Conservation (phyloP, 768 basidiomycete species). For the Nidularia pulvinata region DNA sequence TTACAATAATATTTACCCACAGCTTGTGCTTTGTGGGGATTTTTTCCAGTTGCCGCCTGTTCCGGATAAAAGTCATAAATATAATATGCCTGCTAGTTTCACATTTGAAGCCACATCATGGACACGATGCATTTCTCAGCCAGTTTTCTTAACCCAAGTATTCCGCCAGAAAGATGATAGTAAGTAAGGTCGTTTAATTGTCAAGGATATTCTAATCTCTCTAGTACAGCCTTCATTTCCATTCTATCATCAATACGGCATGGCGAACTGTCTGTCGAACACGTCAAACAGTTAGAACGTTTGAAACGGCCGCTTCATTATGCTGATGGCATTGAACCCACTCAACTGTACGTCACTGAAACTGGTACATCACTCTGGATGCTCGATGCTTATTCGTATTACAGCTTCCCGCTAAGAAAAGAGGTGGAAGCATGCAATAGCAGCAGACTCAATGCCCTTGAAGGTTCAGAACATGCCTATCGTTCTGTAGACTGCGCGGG, state of each 20-base stretch:
- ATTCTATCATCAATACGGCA: conserved; percentile 90
- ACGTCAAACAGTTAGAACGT: conserved; percentile 51
- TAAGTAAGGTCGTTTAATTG: conserved; percentile 11
- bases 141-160: conserved; percentile 54
- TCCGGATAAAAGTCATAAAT: conserved; percentile 29
- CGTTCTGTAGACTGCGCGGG: conserved; percentile 44
- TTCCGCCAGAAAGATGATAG: conserved; percentile 72
- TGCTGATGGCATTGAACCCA: conserved; percentile 73
- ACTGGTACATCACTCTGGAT: neutral
- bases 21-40: conserved; percentile 77
- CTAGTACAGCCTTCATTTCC: conserved; percentile 64
- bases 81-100: conserved; percentile 49
- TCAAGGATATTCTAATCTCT: neutral
- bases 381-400: neutral
- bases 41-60: conserved; percentile 85
- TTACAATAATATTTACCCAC: neutral
- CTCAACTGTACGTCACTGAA: conserved; percentile 62
- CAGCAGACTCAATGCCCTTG: conserved; percentile 51
- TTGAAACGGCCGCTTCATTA: conserved; percentile 62
- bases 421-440: conserved; percentile 80
- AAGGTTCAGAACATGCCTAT: conserved; percentile 28
- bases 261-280: conserved; percentile 53
- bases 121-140: conserved; percentile 48
- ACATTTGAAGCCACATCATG: conserved; percentile 70
- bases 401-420: conserved; percentile 73